Percentiles rank a stretch among this genome's conserved stretches.
phyloP scores from a whole-genome alignment of 305 asterid species.

The Fraxinus velutina region DNA sequence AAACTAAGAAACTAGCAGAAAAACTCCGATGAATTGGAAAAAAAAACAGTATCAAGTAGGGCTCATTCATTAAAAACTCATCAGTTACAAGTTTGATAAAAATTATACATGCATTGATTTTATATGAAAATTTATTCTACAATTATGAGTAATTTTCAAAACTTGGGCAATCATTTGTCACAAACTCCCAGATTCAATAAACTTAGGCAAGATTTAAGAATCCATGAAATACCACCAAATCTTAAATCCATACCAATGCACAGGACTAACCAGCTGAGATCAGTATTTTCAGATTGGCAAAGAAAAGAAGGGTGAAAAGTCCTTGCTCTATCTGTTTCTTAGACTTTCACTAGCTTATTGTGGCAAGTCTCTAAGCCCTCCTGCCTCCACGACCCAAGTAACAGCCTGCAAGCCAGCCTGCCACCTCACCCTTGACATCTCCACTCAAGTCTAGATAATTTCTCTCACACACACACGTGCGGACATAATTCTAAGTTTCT shows the following conservation, averaged over 20 bases:
- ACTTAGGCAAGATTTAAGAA: background rate
- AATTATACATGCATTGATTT: background rate
- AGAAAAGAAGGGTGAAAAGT: background rate
- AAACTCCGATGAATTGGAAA: background rate
- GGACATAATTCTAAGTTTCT: background rate
- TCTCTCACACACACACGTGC: background rate
- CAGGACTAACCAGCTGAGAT: background rate
- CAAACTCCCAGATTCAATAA: background rate
- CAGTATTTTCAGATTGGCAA: background rate
- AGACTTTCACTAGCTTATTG: background rate
- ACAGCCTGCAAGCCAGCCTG: background rate
- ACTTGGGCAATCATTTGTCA: background rate
- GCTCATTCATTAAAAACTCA: background rate
- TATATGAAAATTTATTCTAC: background rate
- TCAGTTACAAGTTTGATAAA: background rate
- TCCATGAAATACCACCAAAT: background rate
- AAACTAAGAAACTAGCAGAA: background rate
- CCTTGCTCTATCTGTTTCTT: background rate
- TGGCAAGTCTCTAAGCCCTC: background rate
- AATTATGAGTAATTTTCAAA: background rate
- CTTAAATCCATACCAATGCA: background rate
- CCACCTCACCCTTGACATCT: background rate
- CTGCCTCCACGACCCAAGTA: background rate
- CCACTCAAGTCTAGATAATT: background rate
- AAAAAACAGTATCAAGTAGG: background rate